Evolutionary conservation across 2,329 filamentous ascomycete genomes (phyloP).

Genomic region (Hirsutella rhossiliensis): DNA sequence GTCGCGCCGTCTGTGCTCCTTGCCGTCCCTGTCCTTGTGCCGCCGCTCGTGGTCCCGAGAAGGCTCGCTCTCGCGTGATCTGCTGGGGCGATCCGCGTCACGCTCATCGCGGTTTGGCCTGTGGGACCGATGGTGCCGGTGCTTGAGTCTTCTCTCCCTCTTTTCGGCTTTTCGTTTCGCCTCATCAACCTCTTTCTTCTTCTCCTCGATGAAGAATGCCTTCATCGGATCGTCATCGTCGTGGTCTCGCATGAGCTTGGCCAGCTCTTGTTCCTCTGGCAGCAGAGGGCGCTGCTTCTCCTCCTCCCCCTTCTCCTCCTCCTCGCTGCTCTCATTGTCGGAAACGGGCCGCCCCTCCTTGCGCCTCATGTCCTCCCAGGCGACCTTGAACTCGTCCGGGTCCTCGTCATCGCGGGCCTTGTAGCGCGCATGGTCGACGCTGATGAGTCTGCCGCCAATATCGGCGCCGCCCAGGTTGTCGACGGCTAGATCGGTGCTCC

Average conservation of each 20-base stretch:
- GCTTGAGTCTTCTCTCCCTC: constrained; percentile 34
- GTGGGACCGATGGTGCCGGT: constrained; percentile 27
- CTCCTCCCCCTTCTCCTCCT: constrained; percentile 30
- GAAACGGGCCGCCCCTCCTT: constrained; percentile 33
- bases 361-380: constrained; percentile 46
- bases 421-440: constrained; percentile 89
- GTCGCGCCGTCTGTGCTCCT: constrained; percentile 14
- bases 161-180: constrained; percentile 44
- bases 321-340: constrained; percentile 33
- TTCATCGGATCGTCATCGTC: constrained; percentile 99
- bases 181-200: constrained; percentile 74
- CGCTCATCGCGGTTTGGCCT: not conserved
- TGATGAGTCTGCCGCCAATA: constrained; percentile 66
- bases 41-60: constrained; percentile 14
- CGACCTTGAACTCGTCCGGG: constrained; percentile 43
- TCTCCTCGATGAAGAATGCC: constrained; percentile 75
- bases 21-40: constrained; percentile 1
- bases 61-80: constrained; percentile 26
- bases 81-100: constrained; percentile 16
- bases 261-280: constrained; percentile 72
- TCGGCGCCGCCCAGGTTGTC: constrained; percentile 87
- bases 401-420: constrained; percentile 74
- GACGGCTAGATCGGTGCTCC: constrained; percentile 89
- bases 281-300: constrained; percentile 44
- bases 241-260: constrained; percentile 61